Conservation (phyloP, 2,329 filamentous ascomycete species). For the Diaporthe vexans region DNA sequence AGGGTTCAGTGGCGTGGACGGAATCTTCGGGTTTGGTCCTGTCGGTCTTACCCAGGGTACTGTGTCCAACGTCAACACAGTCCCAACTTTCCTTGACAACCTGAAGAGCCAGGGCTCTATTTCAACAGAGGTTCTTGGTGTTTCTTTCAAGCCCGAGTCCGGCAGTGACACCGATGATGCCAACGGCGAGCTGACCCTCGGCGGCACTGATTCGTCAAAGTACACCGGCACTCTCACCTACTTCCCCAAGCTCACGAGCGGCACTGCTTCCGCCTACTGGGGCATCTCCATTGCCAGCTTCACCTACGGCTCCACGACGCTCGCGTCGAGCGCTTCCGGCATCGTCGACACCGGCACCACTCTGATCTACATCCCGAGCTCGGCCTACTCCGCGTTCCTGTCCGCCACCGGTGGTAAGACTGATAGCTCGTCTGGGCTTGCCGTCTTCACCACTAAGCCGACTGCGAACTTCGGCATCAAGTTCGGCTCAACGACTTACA, state of each 20-base stretch:
- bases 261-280: constrained; percentile 44
- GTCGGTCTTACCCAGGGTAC: constrained; percentile 47
- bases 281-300: constrained; percentile 46
- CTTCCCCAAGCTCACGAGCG: constrained; percentile 42
- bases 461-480: constrained; percentile 49
- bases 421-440: constrained; percentile 46
- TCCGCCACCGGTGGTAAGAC: constrained; percentile 47
- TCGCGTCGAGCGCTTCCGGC: constrained; percentile 41
- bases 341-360: constrained; percentile 49
- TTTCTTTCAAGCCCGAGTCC: constrained; percentile 48
- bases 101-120: constrained; percentile 48
- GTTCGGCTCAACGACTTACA: constrained; percentile 48
- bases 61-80: constrained; percentile 46
- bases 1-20: constrained; percentile 28
- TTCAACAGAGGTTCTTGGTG: constrained; percentile 48
- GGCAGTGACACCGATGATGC: constrained; percentile 46
- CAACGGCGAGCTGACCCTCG: constrained; percentile 46
- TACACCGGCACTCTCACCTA: constrained; percentile 44
- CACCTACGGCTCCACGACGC: constrained; percentile 44
- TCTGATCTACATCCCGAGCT: constrained; percentile 47
- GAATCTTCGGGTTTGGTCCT: constrained; percentile 45
- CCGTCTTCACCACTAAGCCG: constrained; percentile 46
- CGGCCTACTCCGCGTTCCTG: constrained; percentile 48
- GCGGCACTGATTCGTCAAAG: constrained; percentile 44
- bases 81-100: constrained; percentile 49